phyloP scores from a whole-genome alignment of 805 yeast species.

The Candida maesae region DNA sequence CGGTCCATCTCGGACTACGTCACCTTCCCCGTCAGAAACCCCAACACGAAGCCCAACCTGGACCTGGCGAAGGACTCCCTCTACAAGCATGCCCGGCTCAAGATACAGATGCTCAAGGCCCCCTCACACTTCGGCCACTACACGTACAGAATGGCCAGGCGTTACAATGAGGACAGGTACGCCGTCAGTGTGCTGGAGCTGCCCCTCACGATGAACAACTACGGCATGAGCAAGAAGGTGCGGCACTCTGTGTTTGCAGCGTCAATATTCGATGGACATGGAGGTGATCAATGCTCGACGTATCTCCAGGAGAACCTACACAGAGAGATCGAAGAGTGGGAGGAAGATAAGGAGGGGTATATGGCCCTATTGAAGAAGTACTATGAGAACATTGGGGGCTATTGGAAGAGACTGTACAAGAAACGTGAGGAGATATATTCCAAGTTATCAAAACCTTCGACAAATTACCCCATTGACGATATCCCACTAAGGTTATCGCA shows the following conservation, averaged over 20 bases:
- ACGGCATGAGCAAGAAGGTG: constrained; percentile 21
- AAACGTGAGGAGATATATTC: constrained; percentile 37
- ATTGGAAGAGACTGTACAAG: constrained; percentile 77
- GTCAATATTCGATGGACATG: constrained; percentile 91
- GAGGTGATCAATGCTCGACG: constrained; percentile 72
- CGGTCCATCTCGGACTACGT: constrained; percentile 21
- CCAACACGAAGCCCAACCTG: constrained; percentile 13
- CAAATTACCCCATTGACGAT: constrained; percentile 44
- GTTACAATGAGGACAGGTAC: constrained; percentile 78
- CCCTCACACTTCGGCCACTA: constrained; percentile 71
- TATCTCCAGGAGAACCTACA: constrained; percentile 55
- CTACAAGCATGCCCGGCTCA: constrained; percentile 18
- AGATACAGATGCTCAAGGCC: constrained; percentile 40
- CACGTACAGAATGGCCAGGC: constrained; percentile 69
- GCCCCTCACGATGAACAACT: constrained; percentile 31
- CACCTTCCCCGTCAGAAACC: constrained; percentile 19
- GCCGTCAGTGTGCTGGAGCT: constrained; percentile 58
- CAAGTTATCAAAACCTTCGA: constrained; percentile 29
- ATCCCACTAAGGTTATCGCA: constrained; percentile 57
- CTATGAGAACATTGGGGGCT: constrained; percentile 59
- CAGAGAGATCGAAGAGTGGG: constrained; percentile 44
- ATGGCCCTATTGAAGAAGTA: constrained; percentile 50
- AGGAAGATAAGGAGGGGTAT: constrained; percentile 31
- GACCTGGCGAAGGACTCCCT: constrained; percentile 13
- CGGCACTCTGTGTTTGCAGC: constrained; percentile 52